Percentiles rank a stretch among this genome's conserved stretches.
phyloP scores from a whole-genome alignment of 139 green algal genomes.

The Chlamydomonas urium region DNA sequence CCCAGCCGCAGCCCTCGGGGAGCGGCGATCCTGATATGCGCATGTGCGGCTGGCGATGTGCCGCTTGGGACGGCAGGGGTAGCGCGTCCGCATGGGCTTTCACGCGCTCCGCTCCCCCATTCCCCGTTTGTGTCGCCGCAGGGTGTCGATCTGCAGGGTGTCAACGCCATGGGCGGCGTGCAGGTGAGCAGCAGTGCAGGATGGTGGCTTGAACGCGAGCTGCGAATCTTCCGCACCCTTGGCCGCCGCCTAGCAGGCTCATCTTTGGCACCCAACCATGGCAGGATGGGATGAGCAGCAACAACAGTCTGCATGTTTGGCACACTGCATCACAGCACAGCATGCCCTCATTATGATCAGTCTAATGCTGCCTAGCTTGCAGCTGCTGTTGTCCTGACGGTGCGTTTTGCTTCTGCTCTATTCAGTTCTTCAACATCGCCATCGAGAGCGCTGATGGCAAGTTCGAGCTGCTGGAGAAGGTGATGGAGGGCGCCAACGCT shows the following conservation, averaged over 20 bases:
- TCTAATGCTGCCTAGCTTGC: neutral
- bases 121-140: neutral
- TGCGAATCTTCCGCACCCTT: neutral
- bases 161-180: constrained; percentile 70
- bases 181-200: constrained; percentile 7
- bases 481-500: constrained; percentile 59
- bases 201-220: neutral
- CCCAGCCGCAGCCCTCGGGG: neutral
- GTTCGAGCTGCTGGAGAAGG: constrained; percentile 51
- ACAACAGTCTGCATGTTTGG: neutral
- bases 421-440: constrained; percentile 71
- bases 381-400: neutral
- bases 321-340: neutral
- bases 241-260: too few relatives aligned
- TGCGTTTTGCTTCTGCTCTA: neutral
- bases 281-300: neutral
- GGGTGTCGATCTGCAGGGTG: constrained; percentile 26
- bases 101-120: too few relatives aligned
- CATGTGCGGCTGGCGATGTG: too few relatives aligned
- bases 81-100: too few relatives aligned
- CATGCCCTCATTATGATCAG: neutral
- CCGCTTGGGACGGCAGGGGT: too few relatives aligned
- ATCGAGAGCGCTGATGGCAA: constrained; percentile 64
- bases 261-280: neutral
- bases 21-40: too few relatives aligned